Evolutionary conservation across 2,329 filamentous ascomycete genomes (phyloP), one percentile per base, ranked within the genome.

Genomic region (Aspergillus felis): DNA sequence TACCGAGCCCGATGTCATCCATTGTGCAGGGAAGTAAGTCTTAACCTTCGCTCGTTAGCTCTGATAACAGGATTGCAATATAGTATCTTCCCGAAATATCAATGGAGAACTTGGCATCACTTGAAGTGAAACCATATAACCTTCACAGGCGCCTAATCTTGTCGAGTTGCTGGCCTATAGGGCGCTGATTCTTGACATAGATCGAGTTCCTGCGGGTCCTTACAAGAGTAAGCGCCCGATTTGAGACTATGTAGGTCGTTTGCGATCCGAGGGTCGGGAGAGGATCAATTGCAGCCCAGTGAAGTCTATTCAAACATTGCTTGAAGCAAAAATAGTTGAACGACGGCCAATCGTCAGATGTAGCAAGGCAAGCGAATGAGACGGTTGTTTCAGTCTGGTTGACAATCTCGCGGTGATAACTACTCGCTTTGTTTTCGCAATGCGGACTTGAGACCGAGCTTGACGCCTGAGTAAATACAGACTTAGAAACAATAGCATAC

Each of bases 331-430:
- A 47, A 28, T n/a, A 32, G 29, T 49, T 25, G 27, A 55, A 55
- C 17, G 46, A 50, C 9, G 17, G 42, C 55, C 55, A 57, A 50
- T 53, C 49, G 32, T 53, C 22, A 35, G 25, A 9, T 54, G 22
- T 47, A 24, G 22, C 44, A 47, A 27, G 12, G 44, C 44, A 27
- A 27, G 4, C 24, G 14, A 24, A 47, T 27, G 44, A 47, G 22
- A 47, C 44, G 22, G 44, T 5, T 9, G 44, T 28, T 49, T 48
- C 29, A 27, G 48, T n/a, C 20, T 20, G 25, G 14, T 35, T 25
- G 28, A 20, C n/a, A 17, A 56, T 44, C 41, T 47, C 41, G 49
- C 6, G 25, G 7, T 38, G 28, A 52, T 20, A 49, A 35, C 53
- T 35, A 48, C 27, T 46, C 53, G 14, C 53, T 38, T 35, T 20